Conservation (phyloP, 2,329 filamentous ascomycete genomes). For the Chaetomium globosum region DNA sequence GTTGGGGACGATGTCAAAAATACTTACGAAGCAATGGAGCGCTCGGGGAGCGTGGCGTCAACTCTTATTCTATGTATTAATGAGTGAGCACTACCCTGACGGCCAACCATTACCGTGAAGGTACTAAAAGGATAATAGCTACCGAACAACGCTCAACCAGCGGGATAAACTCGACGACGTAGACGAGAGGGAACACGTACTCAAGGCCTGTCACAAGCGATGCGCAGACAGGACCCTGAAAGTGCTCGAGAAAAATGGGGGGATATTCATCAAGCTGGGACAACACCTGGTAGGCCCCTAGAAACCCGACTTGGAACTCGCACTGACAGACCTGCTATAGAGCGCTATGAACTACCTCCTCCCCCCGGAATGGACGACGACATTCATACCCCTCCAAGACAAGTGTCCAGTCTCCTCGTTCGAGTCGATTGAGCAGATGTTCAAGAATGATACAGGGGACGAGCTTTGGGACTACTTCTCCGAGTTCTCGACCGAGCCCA, state of each 20-base stretch:
- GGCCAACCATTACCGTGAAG: neutral
- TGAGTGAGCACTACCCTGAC: slow-evolving; percentile 60
- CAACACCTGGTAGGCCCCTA: slow-evolving; percentile 72
- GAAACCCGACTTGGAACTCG: no score
- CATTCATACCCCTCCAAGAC: slow-evolving; percentile 94
- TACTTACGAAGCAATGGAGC: slow-evolving; percentile 72
- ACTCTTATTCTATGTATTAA: slow-evolving; percentile 82
- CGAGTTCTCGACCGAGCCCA: slow-evolving; percentile 76
- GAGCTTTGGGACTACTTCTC: slow-evolving; percentile 82
- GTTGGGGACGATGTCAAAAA: slow-evolving; percentile 72
- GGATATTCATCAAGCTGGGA: slow-evolving; percentile 96
- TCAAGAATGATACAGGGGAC: slow-evolving; percentile 76
- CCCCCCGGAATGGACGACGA: slow-evolving; percentile 88
- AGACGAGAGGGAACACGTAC: slow-evolving; percentile 64
- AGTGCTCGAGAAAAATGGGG: slow-evolving; percentile 92
- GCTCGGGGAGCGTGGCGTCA: slow-evolving; percentile 75
- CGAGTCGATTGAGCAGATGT: slow-evolving; percentile 85
- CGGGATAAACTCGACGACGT: slow-evolving; percentile 64
- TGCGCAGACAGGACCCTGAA: slow-evolving; percentile 85
- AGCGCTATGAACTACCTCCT: slow-evolving; percentile 95
- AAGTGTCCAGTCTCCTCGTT: slow-evolving; percentile 90
- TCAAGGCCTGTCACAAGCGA: slow-evolving; percentile 86
- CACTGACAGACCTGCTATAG: slow-evolving; percentile 46
- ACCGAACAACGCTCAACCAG: slow-evolving; percentile 78
- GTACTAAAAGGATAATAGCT: slow-evolving; percentile 57